These are phyloP conservation scores for Erodium chrysanthum DNA, from an alignment of 441 rosid genomes.

Conservation along the genomic window DNA sequence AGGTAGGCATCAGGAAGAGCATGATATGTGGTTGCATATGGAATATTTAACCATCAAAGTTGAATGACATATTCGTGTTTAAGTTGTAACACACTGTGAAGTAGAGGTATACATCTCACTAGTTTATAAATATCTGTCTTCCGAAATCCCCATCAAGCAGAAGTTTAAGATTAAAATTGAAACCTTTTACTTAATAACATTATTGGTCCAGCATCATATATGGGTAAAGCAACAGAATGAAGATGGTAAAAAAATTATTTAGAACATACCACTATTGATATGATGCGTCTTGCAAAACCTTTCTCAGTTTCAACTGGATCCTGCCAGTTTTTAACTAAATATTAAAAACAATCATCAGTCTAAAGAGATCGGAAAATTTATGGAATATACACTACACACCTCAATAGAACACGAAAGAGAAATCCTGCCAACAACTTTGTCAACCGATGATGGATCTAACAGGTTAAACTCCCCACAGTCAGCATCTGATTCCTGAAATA, in stretches of 20 bases:
- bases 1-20: too few relatives aligned
- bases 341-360: slow-evolving; percentile 16
- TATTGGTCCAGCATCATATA: not conserved
- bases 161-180: not conserved
- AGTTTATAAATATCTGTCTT: too few relatives aligned
- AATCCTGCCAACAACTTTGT: slow-evolving; percentile 51
- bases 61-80: too few relatives aligned
- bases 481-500: slow-evolving; percentile 53
- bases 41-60: too few relatives aligned
- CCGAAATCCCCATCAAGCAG: too few relatives aligned
- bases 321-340: slow-evolving; percentile 31
- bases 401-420: slow-evolving; percentile 68
- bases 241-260: slow-evolving; percentile 4
- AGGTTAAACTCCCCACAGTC: slow-evolving; percentile 43
- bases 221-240: not conserved
- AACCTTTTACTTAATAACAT: not conserved
- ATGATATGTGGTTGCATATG: too few relatives aligned
- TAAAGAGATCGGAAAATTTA: not conserved
- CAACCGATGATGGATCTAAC: slow-evolving; percentile 53
- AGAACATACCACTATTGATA: slow-evolving; percentile 65
- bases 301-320: slow-evolving; percentile 87
- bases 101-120: too few relatives aligned
- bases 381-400: slow-evolving; percentile 32
- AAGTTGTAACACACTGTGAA: too few relatives aligned
- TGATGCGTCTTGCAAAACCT: slow-evolving; percentile 71